Conservation (phyloP, 805 yeast species). For the Hemisphaericaspora nanyangensis region DNA sequence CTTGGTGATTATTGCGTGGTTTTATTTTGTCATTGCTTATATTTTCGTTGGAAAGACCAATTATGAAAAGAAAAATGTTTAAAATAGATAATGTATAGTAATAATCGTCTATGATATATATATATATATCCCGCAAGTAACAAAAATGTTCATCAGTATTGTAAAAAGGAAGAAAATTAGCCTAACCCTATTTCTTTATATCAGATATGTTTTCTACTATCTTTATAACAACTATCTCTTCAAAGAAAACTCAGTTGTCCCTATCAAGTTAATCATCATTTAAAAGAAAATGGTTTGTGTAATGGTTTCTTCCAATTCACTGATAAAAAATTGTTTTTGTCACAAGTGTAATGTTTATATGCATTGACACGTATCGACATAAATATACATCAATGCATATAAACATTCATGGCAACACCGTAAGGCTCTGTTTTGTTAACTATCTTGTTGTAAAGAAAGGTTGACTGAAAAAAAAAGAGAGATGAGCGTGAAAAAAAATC, state of each 20-base stretch:
- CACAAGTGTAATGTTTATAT: neutral
- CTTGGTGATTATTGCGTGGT: constrained; percentile 72
- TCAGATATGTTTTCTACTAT: constrained; percentile 22
- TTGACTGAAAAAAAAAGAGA: no score
- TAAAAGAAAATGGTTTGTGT: no score
- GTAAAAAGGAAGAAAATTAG: no score
- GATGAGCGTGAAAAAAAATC: neutral
- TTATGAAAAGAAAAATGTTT: constrained; percentile 23
- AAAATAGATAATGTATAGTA: neutral
- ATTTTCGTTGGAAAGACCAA: constrained; percentile 37
- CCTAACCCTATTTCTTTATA: neutral
- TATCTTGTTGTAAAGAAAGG: no score
- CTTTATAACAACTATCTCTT: constrained; percentile 20
- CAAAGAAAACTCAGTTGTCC: constrained; percentile 22
- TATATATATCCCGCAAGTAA: no score
- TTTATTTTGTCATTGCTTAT: constrained; percentile 68
- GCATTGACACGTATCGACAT: neutral
- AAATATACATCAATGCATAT: neutral
- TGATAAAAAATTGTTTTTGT: no score
- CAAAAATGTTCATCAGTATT: no score
- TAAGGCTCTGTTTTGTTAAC: no score
- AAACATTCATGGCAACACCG: neutral
- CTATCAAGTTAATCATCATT: constrained; percentile 20
- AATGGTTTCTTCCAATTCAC: no score
- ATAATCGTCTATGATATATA: no score